phyloP scores from a whole-genome alignment of 169 alveolate species.

The Plasmodium berghei region DNA sequence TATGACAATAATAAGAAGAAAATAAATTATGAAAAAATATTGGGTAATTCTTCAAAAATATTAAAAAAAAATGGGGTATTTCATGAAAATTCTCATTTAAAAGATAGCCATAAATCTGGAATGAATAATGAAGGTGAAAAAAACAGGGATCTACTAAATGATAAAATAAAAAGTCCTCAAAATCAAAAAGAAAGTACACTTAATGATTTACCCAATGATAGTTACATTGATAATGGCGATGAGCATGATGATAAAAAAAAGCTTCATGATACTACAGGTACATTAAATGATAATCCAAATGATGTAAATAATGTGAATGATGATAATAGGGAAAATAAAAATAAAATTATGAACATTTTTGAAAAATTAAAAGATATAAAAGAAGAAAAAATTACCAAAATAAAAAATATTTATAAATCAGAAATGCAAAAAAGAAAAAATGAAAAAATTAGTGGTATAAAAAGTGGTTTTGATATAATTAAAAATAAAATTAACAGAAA shows the following conservation, averaged over 20 bases:
- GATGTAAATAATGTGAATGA: background rate
- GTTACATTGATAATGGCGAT: background rate
- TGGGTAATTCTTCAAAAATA: no score
- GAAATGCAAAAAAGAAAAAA: no score
- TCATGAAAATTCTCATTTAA: no score
- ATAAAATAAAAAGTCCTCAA: background rate
- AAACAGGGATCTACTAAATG: no score
- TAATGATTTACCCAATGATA: slow-evolving; percentile 18
- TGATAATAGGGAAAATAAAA: slow-evolving; percentile 13
- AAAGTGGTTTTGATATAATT: slow-evolving; percentile 34
- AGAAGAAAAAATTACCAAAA: slow-evolving; percentile 58
- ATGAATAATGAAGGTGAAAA: no score
- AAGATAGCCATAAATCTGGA: no score
- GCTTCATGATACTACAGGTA: background rate
- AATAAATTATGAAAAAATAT: no score
- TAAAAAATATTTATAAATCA: slow-evolving; percentile 64
- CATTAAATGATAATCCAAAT: background rate
- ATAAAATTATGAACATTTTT: slow-evolving; percentile 17
- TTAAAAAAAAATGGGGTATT: no score
- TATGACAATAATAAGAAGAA: no score
- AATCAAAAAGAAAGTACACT: slow-evolving; percentile 3
- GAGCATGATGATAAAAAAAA: background rate
- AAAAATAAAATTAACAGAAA: slow-evolving; percentile 30
- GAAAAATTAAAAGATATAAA: slow-evolving; percentile 56
- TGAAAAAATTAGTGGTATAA: slow-evolving; percentile 26